Evolutionary conservation across 495 filamentous ascomycete species (phyloP).

Genomic region (Penicillium bovifimosum): DNA sequence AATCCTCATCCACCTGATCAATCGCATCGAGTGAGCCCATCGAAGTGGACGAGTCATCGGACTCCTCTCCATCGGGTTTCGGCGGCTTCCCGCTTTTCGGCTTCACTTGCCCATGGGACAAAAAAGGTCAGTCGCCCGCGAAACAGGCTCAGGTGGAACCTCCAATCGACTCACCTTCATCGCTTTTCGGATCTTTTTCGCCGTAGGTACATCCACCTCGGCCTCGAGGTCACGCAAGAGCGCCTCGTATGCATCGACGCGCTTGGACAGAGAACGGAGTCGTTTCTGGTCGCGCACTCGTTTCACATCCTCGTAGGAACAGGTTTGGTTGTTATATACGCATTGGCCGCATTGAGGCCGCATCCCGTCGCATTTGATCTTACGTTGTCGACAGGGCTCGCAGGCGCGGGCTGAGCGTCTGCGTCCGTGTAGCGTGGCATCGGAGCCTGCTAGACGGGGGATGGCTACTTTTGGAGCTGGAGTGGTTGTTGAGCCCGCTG

Average conservation of each 20-base stretch:
- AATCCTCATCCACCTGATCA: constrained; percentile 54
- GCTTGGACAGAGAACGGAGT: constrained; percentile 33
- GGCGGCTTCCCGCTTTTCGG: constrained; percentile 2
- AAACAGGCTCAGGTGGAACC: not conserved
- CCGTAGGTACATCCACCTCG: constrained; percentile 25
- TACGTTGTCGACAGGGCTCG: constrained; percentile 66
- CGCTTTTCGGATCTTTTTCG: constrained; percentile 30
- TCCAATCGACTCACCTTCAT: constrained; percentile 24
- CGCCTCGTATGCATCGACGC: constrained; percentile 43
- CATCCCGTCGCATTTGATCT: constrained; percentile 56
- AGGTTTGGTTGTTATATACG: constrained; percentile 40
- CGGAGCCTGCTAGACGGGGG: constrained; percentile 18
- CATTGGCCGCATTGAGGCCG: constrained; percentile 52
- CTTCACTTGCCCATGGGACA: not conserved
- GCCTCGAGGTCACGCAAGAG: constrained; percentile 33
- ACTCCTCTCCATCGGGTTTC: constrained; percentile 4
- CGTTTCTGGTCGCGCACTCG: constrained; percentile 52
- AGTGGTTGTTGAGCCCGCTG: not conserved
- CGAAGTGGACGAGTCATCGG: constrained; percentile 30
- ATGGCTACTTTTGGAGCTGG: constrained; percentile 29
- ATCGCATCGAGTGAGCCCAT: constrained; percentile 54
- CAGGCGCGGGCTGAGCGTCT: constrained; percentile 53
- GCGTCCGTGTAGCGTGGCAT: constrained; percentile 8
- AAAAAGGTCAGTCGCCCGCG: not conserved
- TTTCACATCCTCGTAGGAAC: constrained; percentile 53